Conservation (phyloP, 2,329 filamentous ascomycete genomes). For the Colletotrichum nymphaeae region DNA sequence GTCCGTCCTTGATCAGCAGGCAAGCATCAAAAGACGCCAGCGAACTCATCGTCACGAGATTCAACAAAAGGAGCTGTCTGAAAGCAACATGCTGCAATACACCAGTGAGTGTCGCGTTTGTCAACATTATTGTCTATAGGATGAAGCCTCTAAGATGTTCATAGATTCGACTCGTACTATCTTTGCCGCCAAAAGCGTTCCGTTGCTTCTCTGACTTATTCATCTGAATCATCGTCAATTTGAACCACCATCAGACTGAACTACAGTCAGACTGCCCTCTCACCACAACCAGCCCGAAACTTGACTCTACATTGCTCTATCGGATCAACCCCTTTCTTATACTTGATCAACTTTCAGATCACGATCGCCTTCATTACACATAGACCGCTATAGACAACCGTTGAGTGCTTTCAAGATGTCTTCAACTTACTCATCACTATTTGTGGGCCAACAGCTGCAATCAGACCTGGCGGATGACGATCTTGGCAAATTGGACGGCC, state of each 20-base stretch:
- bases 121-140: background rate
- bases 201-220: slow-evolving; percentile 1
- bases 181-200: slow-evolving; percentile 1
- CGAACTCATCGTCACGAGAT: background rate
- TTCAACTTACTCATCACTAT: slow-evolving; percentile 20
- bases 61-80: background rate
- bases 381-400: background rate
- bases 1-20: background rate
- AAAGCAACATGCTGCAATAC: slow-evolving; percentile 21
- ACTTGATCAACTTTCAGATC: background rate
- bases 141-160: background rate
- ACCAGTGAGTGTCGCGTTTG: background rate
- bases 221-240: background rate
- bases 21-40: background rate
- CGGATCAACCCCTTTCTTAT: background rate
- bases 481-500: slow-evolving; percentile 28
- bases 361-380: background rate
- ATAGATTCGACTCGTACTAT: background rate
- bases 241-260: background rate
- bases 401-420: slow-evolving; percentile 4
- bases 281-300: background rate
- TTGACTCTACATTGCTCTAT: background rate
- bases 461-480: background rate
- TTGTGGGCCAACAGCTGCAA: background rate
- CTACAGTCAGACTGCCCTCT: background rate